Conservation (phyloP, 192 early-diverging fungal species). For the Rhizoclosmatium globosum region DNA sequence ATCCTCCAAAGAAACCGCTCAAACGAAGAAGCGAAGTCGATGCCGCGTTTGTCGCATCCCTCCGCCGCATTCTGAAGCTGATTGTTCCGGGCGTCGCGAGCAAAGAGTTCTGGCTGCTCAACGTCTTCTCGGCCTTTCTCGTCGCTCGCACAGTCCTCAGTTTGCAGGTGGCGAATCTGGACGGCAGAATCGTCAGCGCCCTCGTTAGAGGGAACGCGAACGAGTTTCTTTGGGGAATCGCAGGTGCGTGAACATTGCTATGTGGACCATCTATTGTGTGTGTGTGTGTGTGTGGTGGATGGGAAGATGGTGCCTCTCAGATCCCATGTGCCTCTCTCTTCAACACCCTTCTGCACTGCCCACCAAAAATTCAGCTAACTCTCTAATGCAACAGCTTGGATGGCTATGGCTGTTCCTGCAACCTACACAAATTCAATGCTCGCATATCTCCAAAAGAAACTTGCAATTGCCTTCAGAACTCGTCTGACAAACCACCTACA, state of each 20-base stretch:
- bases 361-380: background rate
- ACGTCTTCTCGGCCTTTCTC: constrained; percentile 86
- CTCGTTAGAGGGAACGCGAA: constrained; percentile 77
- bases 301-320: background rate
- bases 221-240: constrained; percentile 85
- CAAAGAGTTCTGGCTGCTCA: constrained; percentile 87
- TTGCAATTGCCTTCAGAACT: constrained; percentile 61
- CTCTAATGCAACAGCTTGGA: constrained; percentile 68
- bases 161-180: constrained; percentile 88
- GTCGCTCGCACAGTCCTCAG: constrained; percentile 90
- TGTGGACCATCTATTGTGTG: background rate
- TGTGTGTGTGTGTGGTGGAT: background rate
- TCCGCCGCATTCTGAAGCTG: constrained; percentile 78
- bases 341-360: no score
- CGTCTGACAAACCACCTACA: constrained; percentile 88
- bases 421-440: constrained; percentile 97
- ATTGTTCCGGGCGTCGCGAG: constrained; percentile 85
- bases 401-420: constrained; percentile 91
- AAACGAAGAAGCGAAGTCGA: constrained; percentile 56
- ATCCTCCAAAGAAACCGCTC: constrained; percentile 20
- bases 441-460: constrained; percentile 61
- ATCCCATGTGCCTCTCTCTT: background rate
- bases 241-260: constrained; percentile 42
- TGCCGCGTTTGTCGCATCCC: constrained; percentile 65
- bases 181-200: constrained; percentile 85